A percentile compares a stretch with the other conserved stretches of the same genome.
Conservation (phyloP, 371 early-diverging fungal species). For the Mucor lusitanicus region DNA sequence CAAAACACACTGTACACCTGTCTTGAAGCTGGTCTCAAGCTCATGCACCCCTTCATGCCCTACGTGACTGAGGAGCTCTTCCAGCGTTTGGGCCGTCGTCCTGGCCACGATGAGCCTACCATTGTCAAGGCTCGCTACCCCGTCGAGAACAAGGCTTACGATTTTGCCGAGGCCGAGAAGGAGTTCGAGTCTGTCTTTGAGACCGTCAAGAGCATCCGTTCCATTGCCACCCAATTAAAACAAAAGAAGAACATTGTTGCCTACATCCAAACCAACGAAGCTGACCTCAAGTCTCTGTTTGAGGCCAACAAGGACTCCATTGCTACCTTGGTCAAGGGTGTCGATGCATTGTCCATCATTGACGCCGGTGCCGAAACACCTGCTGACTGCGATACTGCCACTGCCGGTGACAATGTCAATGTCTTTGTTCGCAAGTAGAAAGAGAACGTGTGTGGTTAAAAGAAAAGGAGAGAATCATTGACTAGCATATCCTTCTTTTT, state of each 20-base stretch:
- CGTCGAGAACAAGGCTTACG: slow-evolving; percentile 49
- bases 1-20: slow-evolving; percentile 91
- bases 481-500: background rate
- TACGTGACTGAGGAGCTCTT: slow-evolving; percentile 99
- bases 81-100: slow-evolving; percentile 87
- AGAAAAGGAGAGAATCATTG: background rate
- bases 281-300: slow-evolving; percentile 28
- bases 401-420: slow-evolving; percentile 32
- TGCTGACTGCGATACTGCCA: slow-evolving; percentile 68
- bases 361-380: slow-evolving; percentile 55
- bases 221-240: slow-evolving; percentile 52
- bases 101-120: slow-evolving; percentile 56
- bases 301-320: slow-evolving; percentile 57
- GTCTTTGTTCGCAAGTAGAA: slow-evolving; percentile 35
- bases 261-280: slow-evolving; percentile 31
- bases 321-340: slow-evolving; percentile 73
- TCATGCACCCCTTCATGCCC: slow-evolving; percentile 99
- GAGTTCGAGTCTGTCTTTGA: slow-evolving; percentile 82
- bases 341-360: slow-evolving; percentile 61
- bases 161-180: slow-evolving; percentile 63
- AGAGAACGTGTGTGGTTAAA: background rate
- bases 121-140: slow-evolving; percentile 77
- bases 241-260: slow-evolving; percentile 43
- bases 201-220: slow-evolving; percentile 76
- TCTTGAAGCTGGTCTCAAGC: slow-evolving; percentile 88